phyloP scores from a whole-genome alignment of 225 moss, liverwort and hornwort species.

The Bryum argenteum region DNA sequence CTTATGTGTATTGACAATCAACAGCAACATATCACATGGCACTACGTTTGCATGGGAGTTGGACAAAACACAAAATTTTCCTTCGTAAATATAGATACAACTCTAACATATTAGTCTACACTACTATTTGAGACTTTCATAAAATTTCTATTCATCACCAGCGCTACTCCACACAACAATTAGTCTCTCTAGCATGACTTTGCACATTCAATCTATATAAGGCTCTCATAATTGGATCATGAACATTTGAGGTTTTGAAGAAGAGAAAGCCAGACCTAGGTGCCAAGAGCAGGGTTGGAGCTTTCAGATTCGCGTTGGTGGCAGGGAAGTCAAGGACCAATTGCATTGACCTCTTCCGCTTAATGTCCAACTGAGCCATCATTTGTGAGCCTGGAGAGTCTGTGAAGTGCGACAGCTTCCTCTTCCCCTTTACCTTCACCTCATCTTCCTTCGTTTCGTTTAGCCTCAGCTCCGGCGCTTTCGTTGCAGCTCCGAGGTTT shows the following conservation, averaged over 20 bases:
- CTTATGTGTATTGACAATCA: background rate
- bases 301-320: constrained; percentile 18
- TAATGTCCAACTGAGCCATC: constrained; percentile 43
- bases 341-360: constrained; percentile 41
- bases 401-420: constrained; percentile 24
- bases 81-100: too few relatives aligned
- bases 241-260: background rate
- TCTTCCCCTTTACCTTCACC: constrained; percentile 19
- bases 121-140: too few relatives aligned
- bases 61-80: too few relatives aligned
- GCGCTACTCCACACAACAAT: too few relatives aligned
- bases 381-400: constrained; percentile 35
- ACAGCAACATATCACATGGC: too few relatives aligned
- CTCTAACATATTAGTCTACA: too few relatives aligned
- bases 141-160: too few relatives aligned
- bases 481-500: constrained; percentile 22
- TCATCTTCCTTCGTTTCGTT: background rate
- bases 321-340: constrained; percentile 29
- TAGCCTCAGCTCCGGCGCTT: constrained; percentile 3
- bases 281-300: constrained; percentile 34
- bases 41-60: too few relatives aligned
- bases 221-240: background rate
- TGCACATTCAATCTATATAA: too few relatives aligned
- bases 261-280: constrained; percentile 34
- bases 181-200: too few relatives aligned